Base-by-base conservation (phyloP, 768 basidiomycete species). In the Rhizopogon sp. region DNA sequence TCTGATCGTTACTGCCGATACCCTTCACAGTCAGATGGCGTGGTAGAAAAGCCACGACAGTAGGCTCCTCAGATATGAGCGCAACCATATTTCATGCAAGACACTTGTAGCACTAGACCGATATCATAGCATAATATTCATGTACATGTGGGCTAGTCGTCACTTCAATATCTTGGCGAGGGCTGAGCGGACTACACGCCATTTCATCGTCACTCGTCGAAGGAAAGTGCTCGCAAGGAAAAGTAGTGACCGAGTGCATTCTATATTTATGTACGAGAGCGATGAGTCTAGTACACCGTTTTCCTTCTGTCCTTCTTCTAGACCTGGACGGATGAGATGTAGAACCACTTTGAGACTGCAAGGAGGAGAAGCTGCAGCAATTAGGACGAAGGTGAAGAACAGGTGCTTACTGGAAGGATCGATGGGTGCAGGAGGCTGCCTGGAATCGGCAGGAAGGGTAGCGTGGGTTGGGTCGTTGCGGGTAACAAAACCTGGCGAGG, bases 331-430 rank as follows among this genome's bases (percentile, higher is more conserved):
- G 91, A 92, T 20, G 92, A 90, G 65, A 94, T 94, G 74, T 93
- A 90, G 84, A 93, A 93, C 91, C 90, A 93, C 68, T 92, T 93
- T 60, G 85, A 90, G 62, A 93, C 90, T 91, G 59, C 22, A 20
- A 2, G 41, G 53, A 51, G 22, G 56, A 39, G 1, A 39, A 64
- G 11, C 70, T 37, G 66, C 57, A 31, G 16, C 43, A 17, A 5
- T 33, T 17, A n/a, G 1, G 31, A 14, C 9, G 14, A 37, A 25
- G 7, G 40, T 5, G 33, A 45, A 16, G 8, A 17, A 53, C 17
- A 16, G 9, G 49, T 46, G 73, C 86, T 70, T 66, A 94, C 94
- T 87, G 53, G 93, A 88, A 57, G 92, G 85, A 63, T 98, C 96
- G 63, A 98, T 84, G 29, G 90, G 86, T 57, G 86, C 93, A 59